Base-by-base conservation (phyloP, 202 grass and related monocot genomes). In the Cymbopogon flexuosus region DNA sequence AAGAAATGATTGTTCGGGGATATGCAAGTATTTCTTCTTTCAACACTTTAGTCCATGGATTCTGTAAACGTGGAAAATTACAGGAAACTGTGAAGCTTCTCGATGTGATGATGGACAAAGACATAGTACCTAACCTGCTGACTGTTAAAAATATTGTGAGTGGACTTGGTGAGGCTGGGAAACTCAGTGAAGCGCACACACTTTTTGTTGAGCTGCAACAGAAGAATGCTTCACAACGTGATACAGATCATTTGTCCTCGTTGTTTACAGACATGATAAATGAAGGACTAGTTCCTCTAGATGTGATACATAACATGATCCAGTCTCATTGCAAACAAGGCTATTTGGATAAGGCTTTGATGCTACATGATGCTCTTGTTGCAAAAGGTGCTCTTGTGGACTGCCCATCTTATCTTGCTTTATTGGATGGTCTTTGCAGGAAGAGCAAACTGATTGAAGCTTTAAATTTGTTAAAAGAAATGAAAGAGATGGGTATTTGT, bases 21-120 rank as follows among this genome's bases (percentile, higher is more conserved):
- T 77, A 80, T 62, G 75, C 65, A 41, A 83, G 39, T 45, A 66
- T 86, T 79, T 74, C 67, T 45, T 83, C 75, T 23, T 85, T 85
- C 65, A 89, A 85, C 22, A 72, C 65, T 47, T 85, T 89, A 59
- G 61, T 89, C 18, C 58, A 82, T 81, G 87, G 77, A 15, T 85
- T 89, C 72, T 89, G 87, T 66, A 89, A 89, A 80, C 75, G 84
- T 82, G 88, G 79, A 81, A 93, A 86, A 70, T 51, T 90, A 45
- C 52, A 90, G 57, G 88, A 90, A 76, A 74, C 85, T 62, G 63
- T 77, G n/a, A 83, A 83, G 70, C 51, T 90, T 68, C 59, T 93
- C 36, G 40, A 65, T 54, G 36, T 82, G 39, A 93, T 93, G 88
- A 52, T 88, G 65, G 79, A 85, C 29, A 85, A 60, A 70, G 66